Base-by-base conservation (phyloP, 2,329 filamentous ascomycete genomes). In the Xylaria sp. region DNA sequence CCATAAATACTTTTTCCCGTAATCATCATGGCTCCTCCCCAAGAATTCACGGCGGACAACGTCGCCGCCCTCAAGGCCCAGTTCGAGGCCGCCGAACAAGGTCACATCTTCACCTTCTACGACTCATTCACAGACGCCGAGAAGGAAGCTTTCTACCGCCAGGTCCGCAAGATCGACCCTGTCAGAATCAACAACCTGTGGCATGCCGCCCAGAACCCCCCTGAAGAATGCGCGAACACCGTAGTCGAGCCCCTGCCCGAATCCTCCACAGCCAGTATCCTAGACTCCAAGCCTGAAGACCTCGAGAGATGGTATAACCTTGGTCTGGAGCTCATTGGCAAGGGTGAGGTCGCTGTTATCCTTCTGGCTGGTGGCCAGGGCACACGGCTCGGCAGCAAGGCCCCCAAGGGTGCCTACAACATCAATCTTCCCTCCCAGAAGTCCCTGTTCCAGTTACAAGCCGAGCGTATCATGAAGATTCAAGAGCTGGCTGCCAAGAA, bases 331-430 rank as follows among this genome's bases (percentile, higher is more conserved):
- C 89, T 93, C 46, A 83, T 96, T 60, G 80, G 86, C 53, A 81
- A 91, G 73, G 87, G 90, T 72, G 86, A 90, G 74, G 83, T 96
- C 46, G 82, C 86, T 37, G 94, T 99, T 16, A 91, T 99, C 55
- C 84, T 99, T 70, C 95, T 99, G 90, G 94, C 94, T 60, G 94
- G 94, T 72, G 94, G 94, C 39, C 94, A 99, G 79, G 94, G 94
- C 65, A 99, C 94, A 63, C 85, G 94, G 63, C 79, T 99, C 65
- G 94, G 94, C 67, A 97, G 92, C 80, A 94, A 92, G 59, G 93
- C 88, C 16, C 94, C 94, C 67, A 99, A 99, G 81, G 94, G 94
- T 59, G 97, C 93, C 83, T 99, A 90, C 77, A 88, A 99, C 73
- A 97, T 99, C 74, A 92, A 92, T 16, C 84, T 99, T 59, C 91